These are phyloP conservation scores for Ogataea nitratoaversa DNA, from an alignment of 805 yeast genomes.

Conservation along the genomic window DNA sequence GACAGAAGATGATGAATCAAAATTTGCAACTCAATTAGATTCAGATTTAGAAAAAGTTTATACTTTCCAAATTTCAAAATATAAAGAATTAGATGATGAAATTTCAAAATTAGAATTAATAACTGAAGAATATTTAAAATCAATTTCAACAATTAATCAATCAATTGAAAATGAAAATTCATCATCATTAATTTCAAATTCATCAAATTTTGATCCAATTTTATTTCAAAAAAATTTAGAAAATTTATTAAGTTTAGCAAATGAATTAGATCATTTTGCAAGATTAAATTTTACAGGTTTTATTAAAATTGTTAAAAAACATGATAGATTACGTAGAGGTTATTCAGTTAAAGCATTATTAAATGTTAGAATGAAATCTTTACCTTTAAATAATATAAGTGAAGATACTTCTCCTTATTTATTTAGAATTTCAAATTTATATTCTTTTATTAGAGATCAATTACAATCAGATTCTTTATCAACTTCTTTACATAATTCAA, in stretches of 20 bases:
- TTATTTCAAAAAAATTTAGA: conserved; percentile 69
- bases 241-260: conserved; percentile 66
- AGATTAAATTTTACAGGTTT: conserved; percentile 94
- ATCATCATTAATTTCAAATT: no score
- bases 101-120: conserved; percentile 61
- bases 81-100: conserved; percentile 59
- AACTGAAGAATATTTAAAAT: conserved; percentile 39
- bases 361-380: conserved; percentile 77
- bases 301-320: conserved; percentile 90
- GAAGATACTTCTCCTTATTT: conserved; percentile 93
- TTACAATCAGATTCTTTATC: conserved; percentile 34
- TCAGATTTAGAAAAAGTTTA: conserved; percentile 73
- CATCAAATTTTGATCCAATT: conserved; percentile 55
- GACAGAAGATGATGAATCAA: conserved; percentile 69
- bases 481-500: conserved; percentile 39
- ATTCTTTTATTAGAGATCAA: conserved; percentile 77
- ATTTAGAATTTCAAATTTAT: conserved; percentile 75
- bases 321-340: conserved; percentile 82
- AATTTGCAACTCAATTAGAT: conserved; percentile 64
- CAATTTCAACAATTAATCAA: no score
- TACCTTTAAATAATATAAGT: conserved; percentile 75
- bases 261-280: conserved; percentile 84
- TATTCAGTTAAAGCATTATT: conserved; percentile 89
- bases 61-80: conserved; percentile 64
- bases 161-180: conserved; percentile 15